phyloP scores from a whole-genome alignment of 176 grass and related monocot species.

The Oryza glaberrima region DNA sequence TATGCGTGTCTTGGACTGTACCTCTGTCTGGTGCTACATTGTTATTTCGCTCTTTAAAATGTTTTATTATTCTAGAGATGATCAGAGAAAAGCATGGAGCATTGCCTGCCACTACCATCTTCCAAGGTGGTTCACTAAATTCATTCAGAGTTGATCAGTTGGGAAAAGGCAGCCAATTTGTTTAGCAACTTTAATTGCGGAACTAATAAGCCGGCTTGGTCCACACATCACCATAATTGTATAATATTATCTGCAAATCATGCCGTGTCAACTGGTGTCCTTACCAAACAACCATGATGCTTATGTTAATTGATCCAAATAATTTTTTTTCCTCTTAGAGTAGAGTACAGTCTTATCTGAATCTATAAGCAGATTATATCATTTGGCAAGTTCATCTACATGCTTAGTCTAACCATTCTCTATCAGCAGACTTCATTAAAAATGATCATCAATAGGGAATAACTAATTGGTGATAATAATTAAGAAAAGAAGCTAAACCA shows the following conservation, averaged over 20 bases:
- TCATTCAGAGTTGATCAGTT: slow-evolving; percentile 18
- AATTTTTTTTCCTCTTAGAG: not conserved
- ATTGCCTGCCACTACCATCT: slow-evolving; percentile 37
- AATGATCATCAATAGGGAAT: not conserved
- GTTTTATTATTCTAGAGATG: not conserved
- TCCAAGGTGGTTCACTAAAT: slow-evolving; percentile 40
- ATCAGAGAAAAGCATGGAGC: slow-evolving; percentile 1
- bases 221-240: slow-evolving; percentile 14
- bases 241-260: slow-evolving; percentile 18
- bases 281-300: not conserved
- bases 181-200: slow-evolving; percentile 31
- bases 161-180: slow-evolving; percentile 6
- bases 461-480: not conserved
- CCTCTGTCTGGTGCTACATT: not conserved
- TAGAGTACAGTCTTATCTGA: not conserved
- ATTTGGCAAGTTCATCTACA: not conserved
- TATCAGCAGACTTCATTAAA: not conserved
- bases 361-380: not conserved
- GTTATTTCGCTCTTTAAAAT: slow-evolving; percentile 2
- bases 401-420: not conserved
- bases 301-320: not conserved
- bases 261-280: not conserved
- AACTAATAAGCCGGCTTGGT: slow-evolving; percentile 35
- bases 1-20: not conserved
- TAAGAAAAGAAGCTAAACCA: not conserved